Evolutionary conservation across 1,139 yeast genomes (phyloP).

Genomic region (Saccharomycopsis phalli): DNA sequence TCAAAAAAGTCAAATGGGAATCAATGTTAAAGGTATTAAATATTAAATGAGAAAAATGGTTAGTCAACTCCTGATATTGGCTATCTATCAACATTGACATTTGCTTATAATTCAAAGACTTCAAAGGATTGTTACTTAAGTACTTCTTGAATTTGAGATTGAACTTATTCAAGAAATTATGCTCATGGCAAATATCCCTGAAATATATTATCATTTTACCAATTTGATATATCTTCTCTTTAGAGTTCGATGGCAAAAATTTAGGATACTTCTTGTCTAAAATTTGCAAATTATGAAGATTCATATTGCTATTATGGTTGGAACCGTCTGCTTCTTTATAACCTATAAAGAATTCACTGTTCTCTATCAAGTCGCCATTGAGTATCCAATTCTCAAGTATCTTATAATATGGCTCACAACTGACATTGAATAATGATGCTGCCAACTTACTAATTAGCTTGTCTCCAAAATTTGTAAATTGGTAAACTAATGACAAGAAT

Average conservation of each 20-base stretch:
- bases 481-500: slow-evolving; percentile 45
- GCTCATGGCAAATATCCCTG: slow-evolving; percentile 53
- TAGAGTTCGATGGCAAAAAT: slow-evolving; percentile 41
- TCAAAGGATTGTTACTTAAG: slow-evolving; percentile 28
- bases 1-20: slow-evolving; percentile 53
- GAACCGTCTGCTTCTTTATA: neutral
- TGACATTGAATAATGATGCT: slow-evolving; percentile 36
- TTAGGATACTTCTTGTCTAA: slow-evolving; percentile 44
- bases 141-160: slow-evolving; percentile 32
- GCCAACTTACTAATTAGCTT: slow-evolving; percentile 37
- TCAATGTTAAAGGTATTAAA: slow-evolving; percentile 41
- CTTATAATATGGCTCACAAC: slow-evolving; percentile 55
- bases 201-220: slow-evolving; percentile 75
- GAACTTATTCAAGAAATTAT: slow-evolving; percentile 44
- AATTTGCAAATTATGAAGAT: no score
- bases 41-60: slow-evolving; percentile 43
- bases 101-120: slow-evolving; percentile 24
- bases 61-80: slow-evolving; percentile 51
- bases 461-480: slow-evolving; percentile 59
- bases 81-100: slow-evolving; percentile 31
- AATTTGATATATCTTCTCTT: slow-evolving; percentile 55
- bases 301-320: slow-evolving; percentile 16
- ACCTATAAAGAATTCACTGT: slow-evolving; percentile 44
- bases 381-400: slow-evolving; percentile 60
- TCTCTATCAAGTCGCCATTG: slow-evolving; percentile 53